Base-by-base conservation (phyloP, 1,284 basidiomycete species). In the Heterobasidion annosum region DNA sequence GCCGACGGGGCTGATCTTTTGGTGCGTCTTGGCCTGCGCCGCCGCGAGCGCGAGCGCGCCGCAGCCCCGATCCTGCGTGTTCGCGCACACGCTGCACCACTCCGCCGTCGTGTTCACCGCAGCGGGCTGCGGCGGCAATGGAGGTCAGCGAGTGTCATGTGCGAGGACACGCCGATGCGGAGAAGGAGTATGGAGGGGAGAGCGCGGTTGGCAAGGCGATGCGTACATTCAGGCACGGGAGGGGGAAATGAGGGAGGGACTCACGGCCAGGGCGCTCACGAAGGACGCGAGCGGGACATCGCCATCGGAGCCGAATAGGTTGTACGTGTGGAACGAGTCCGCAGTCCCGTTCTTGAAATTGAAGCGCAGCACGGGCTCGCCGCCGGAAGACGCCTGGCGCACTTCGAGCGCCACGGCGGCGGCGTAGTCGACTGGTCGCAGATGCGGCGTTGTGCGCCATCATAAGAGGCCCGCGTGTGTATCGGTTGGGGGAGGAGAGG, bases 41-140 rank as follows among this genome's bases (percentile, higher is more conserved):
- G 70, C 58, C 8, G 71, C 67, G 18, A 73, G 72, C 16, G 70
- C 62, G 10, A 84, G 67, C 12, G 73, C 74, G 19, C 64, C 76
- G 56, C 84, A 86, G 15, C 83, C 83, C 53, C 83, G 70, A 56
- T 76, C 73, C 53, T 74, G 62, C 1, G 67, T 74, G 66, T 85
- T 85, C 34, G 66, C 66, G 67, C 84, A 87, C 8, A 72, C 68
- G 7, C 65, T 62, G 64, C 84, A 87, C 85, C 84, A 87, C 16
- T 76, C 62, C 2, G 75, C 67, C 0, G 78, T 80, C 32, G 73
- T 75, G 57, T 81, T 78, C 56, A 87, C 71, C 4, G 70, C 71
- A 34, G 67, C 66, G 25, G 77, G 73, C 76, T 82, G 40, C 16
- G 15, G 9, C 9, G 18, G 8, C 40, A 18, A 59, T 25, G 15